Evolutionary conservation across 306 rosid species (phyloP), one percentile per base, ranked within the genome.

Genomic region (Parietaria judaica): DNA sequence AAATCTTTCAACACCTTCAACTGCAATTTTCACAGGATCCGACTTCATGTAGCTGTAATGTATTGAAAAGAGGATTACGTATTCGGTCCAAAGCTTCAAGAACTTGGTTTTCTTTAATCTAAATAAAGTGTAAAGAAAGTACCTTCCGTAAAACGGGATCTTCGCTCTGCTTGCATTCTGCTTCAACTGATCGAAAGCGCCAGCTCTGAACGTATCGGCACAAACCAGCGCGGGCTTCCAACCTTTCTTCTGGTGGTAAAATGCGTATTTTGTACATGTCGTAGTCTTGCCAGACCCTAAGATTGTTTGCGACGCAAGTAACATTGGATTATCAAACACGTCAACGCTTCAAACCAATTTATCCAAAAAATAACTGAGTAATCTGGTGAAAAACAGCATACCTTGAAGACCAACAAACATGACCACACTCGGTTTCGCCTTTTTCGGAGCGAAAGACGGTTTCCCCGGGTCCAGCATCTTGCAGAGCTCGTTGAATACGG

Each of bases 201-300:
- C 97, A 57, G 97, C 97, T 74, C 97, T 81, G 70, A 91, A 91
- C 36, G 98, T 91, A 83, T 91, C 96, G 0, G 98, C 96, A 68
- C 98, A 87, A 36, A 91, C 98, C 54, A 91, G 80, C 58, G 95
- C 98, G 6, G 98, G 98, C 73, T 88, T 87, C 98, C 98, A 91
- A 53, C 98, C 95, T 69, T 85, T 91, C 67, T 85, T 91, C 76
- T 85, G 95, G 81, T 87, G 81, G 78, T 87, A 78, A 74, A 57
- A 70, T 14, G 98, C 96, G 55, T 87, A 91, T 57, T 91, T 92
- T 11, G 98, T 88, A 74, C 92, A 87, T 10, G 95, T 91, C 14
- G 97, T 91, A 66, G 96, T 87, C 73, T 91, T 87, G 51, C 96
- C 96, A 17, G 96, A 87, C 69, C 96, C 95, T 90, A 0, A 79